Evolutionary conservation across 2,329 filamentous ascomycete genomes (phyloP).

Genomic region (Metarhizium guizhouense): DNA sequence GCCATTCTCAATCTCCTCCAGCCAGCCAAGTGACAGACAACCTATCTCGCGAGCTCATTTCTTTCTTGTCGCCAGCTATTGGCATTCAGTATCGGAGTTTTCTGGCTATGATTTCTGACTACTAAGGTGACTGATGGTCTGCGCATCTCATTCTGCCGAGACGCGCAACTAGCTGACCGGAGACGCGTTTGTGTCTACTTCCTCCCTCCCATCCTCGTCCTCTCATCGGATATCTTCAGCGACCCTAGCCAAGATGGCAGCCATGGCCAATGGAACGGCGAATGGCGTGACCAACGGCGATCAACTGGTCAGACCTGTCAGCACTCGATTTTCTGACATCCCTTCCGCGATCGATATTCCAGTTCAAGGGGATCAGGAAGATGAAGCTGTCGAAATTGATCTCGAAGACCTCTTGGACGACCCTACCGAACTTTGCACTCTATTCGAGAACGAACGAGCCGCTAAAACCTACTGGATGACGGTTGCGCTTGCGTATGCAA

Average conservation of each 20-base stretch:
- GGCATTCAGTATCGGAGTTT: slow-evolving; percentile 1
- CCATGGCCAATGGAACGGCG: slow-evolving; percentile 32
- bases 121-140: slow-evolving; percentile 18
- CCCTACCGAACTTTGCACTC: slow-evolving; percentile 85
- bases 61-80: background rate
- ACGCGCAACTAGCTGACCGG: slow-evolving; percentile 20
- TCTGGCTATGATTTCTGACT: slow-evolving; percentile 18
- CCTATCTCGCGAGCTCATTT: background rate
- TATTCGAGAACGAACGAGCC: slow-evolving; percentile 89
- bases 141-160: slow-evolving; percentile 17
- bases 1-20: slow-evolving; percentile 1
- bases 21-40: background rate
- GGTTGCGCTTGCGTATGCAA: slow-evolving; percentile 93
- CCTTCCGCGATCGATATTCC: slow-evolving; percentile 58
- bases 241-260: slow-evolving; percentile 28
- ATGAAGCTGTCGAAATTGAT: slow-evolving; percentile 82
- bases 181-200: slow-evolving; percentile 18
- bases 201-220: background rate
- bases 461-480: slow-evolving; percentile 95
- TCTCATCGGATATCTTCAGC: background rate
- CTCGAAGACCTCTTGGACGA: slow-evolving; percentile 87
- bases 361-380: slow-evolving; percentile 54
- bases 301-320: slow-evolving; percentile 26
- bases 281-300: slow-evolving; percentile 35
- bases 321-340: slow-evolving; percentile 55